Conservation (phyloP, 2,329 filamentous ascomycete genomes). For the Byssothecium circinans region DNA sequence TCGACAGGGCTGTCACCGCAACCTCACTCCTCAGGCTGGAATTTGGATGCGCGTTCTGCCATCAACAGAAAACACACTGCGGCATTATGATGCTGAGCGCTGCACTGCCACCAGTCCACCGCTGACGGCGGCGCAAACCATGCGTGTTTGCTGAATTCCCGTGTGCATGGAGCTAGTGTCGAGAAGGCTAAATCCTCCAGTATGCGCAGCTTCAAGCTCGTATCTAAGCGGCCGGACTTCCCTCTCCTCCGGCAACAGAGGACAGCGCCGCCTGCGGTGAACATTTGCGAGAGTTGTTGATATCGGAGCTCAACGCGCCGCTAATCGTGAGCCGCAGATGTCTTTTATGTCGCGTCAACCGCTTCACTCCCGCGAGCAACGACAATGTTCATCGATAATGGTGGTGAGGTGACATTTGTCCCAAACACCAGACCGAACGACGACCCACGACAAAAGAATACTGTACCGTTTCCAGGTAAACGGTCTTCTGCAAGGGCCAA, state of each 20-base stretch:
- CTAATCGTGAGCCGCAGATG: too few relatives aligned
- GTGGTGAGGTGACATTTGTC: background rate
- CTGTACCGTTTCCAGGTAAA: slow-evolving; percentile 7
- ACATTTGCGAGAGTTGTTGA: background rate
- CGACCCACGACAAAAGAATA: too few relatives aligned
- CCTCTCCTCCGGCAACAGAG: background rate
- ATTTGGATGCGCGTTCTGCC: too few relatives aligned
- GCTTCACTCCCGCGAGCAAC: too few relatives aligned
- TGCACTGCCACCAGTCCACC: too few relatives aligned
- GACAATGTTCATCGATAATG: too few relatives aligned
- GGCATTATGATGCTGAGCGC: too few relatives aligned
- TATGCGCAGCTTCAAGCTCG: slow-evolving; percentile 7
- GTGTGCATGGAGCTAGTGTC: background rate
- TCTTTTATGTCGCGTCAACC: too few relatives aligned
- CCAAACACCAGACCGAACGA: background rate
- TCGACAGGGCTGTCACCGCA: background rate
- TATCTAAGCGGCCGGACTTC: slow-evolving; percentile 14
- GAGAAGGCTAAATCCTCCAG: slow-evolving; percentile 13
- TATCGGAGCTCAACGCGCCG: too few relatives aligned
- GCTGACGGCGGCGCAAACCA: background rate
- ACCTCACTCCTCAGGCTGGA: too few relatives aligned
- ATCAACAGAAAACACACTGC: too few relatives aligned
- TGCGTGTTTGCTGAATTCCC: too few relatives aligned
- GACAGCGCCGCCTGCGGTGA: background rate
- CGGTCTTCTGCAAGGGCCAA: slow-evolving; percentile 12